phyloP scores from a whole-genome alignment of 2,329 filamentous ascomycete species.

The Beauveria sp. region DNA sequence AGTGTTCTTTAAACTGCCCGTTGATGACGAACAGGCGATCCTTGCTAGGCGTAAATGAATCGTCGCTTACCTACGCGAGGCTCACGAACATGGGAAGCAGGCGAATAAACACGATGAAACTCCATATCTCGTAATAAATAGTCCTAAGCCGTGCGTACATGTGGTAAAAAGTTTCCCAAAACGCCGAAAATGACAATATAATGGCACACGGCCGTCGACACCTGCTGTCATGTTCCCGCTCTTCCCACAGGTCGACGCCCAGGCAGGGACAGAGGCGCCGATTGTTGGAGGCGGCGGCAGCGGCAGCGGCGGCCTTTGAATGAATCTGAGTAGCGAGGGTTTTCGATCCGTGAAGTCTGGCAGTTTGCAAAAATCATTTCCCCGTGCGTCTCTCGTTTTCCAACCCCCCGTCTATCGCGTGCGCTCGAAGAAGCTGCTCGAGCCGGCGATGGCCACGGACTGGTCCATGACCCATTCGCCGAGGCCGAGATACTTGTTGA shows the following conservation, averaged over 20 bases:
- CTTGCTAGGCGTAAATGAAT: background rate
- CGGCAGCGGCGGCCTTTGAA: background rate
- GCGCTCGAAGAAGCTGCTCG: slow-evolving; percentile 85
- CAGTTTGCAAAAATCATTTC: background rate
- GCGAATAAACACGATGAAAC: background rate
- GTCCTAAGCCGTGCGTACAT: slow-evolving; percentile 2
- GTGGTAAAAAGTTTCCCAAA: background rate
- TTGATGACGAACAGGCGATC: background rate
- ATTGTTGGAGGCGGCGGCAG: background rate
- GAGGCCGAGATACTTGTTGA: slow-evolving; percentile 86
- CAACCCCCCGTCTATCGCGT: slow-evolving; percentile 52
- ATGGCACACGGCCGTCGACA: background rate
- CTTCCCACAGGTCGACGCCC: background rate
- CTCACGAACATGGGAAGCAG: background rate
- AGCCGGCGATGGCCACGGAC: slow-evolving; percentile 83
- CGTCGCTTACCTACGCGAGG: background rate
- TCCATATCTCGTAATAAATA: slow-evolving; percentile 7
- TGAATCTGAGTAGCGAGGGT: slow-evolving; percentile 1
- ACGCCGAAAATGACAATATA: background rate
- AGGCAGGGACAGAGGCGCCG: background rate
- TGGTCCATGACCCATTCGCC: slow-evolving; percentile 99
- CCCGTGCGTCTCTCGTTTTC: background rate
- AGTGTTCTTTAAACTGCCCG: background rate
- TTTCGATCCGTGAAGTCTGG: background rate
- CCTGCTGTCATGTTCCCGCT: background rate